Base-by-base conservation (phyloP, 2,329 filamentous ascomycete genomes). In the Lachnellula willkommii region DNA sequence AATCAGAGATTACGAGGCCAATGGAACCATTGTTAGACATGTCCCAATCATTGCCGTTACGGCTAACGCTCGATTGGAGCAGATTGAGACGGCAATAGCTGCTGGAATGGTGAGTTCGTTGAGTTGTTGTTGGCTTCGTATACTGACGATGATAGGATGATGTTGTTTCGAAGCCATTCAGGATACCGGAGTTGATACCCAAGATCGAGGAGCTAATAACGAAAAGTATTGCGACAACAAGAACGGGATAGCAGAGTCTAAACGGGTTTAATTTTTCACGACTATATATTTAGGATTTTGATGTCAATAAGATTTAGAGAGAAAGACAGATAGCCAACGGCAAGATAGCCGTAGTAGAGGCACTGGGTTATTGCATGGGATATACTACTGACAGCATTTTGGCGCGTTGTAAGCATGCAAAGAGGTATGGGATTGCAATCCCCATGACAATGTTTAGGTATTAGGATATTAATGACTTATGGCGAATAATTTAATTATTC, bases 11-110 rank as follows among this genome's bases (percentile, higher is more conserved):
- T 74, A 89, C 17, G 87, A 92, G 68, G 73, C 72, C 49, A 76
- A 81, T 52, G 82, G 83, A 2, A 80, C 77, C 35, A 79, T 89
- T 48, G 75, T 79, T 17, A 74, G 77, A 50, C 87, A 89, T 65
- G 81, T 90, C n/a, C 86, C 87, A 2, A 88, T 90, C 63, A 88
- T 90, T 63, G 87, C 85, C n/a, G 87, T 89, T n/a, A 92, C 88
- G 39, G 89, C 89, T 2, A 92, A 92, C 70, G 88, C 87, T 39
- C 77, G 89, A 66, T 80, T 81, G 4, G 86, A 90, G 73, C 88
- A 92, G 71, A 85, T 90, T 57, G 79, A 81, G 62, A 84, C 80
- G 61, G 88, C 89, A 53, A 81, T 88, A 66, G 77, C 80, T 54
- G 85, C 87, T 22, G 88, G 88, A 39, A 90, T 92, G 74, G 85